phyloP scores from a whole-genome alignment of 306 rosid genomes.

The Sechiopsis laciniata region DNA sequence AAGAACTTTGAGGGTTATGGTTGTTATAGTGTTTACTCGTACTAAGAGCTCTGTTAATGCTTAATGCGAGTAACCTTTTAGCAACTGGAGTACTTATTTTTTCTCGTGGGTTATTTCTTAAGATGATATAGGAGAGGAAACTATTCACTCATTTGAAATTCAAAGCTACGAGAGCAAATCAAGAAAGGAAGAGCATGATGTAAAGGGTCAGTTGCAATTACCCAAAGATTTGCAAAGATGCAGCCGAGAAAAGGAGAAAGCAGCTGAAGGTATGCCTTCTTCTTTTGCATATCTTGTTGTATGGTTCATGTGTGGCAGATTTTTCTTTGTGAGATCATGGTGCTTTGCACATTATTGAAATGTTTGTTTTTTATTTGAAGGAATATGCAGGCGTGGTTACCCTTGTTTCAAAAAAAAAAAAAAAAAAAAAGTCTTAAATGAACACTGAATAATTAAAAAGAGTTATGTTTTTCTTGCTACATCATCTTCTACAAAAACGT shows the following conservation, averaged over 20 bases:
- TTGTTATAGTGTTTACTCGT: not conserved
- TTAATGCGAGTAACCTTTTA: not conserved
- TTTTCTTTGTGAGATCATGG: not conserved
- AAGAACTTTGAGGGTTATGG: slow-evolving; percentile 3
- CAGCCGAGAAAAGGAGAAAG: slow-evolving; percentile 25
- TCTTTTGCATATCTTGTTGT: not conserved
- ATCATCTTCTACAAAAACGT: not conserved
- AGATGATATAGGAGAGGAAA: slow-evolving; percentile 65
- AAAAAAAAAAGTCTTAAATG: too few species aligned
- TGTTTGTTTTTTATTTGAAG: not conserved
- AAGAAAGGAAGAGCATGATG: slow-evolving; percentile 28
- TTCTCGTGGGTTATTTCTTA: slow-evolving; percentile 22
- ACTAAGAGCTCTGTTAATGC: not conserved
- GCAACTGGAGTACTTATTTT: slow-evolving; percentile 25
- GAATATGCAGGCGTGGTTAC: too few species aligned
- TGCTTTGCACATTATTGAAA: not conserved
- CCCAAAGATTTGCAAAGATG: slow-evolving; percentile 33
- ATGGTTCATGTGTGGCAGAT: not conserved
- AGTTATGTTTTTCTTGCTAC: not conserved
- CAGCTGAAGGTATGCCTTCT: slow-evolving; percentile 42
- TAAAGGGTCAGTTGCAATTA: slow-evolving; percentile 31
- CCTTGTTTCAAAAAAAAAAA: too few species aligned
- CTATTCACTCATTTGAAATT: slow-evolving; percentile 35
- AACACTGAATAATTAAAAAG: not conserved
- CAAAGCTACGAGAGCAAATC: slow-evolving; percentile 27